Evolutionary conservation across 2,329 filamentous ascomycete genomes (phyloP).

Genomic region (Exophiala bonariae): DNA sequence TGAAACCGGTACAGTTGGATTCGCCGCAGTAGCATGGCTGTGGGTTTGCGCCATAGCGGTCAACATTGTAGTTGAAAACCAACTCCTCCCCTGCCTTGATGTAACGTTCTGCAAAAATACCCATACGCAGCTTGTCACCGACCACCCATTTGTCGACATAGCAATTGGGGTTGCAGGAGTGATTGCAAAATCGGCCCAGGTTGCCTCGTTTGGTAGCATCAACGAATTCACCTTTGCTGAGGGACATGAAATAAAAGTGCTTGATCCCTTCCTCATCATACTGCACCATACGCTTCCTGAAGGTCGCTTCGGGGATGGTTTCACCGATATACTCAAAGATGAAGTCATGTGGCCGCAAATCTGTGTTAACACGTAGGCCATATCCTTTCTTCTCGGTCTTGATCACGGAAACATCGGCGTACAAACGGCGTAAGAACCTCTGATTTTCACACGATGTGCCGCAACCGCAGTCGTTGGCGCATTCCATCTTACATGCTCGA

Average conservation of each 20-base stretch:
- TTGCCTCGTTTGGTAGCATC: constrained; percentile 97
- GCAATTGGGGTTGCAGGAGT: constrained; percentile 98
- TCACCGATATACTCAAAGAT: constrained; percentile 98
- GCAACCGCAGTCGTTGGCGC: constrained; percentile 82
- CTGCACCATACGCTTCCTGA: constrained; percentile 84
- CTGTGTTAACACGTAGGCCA: constrained; percentile 77
- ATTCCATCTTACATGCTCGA: constrained; percentile 96
- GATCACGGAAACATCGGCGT: constrained; percentile 89
- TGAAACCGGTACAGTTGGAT: constrained; percentile 90
- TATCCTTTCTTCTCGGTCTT: constrained; percentile 98
- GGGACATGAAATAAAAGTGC: constrained; percentile 99
- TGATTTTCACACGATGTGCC: constrained; percentile 88
- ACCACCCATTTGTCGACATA: constrained; percentile 99
- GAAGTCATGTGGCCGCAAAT: constrained; percentile 81
- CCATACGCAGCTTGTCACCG: constrained; percentile 95
- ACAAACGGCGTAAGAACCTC: constrained; percentile 86
- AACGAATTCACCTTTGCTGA: constrained; percentile 93
- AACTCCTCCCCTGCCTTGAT: constrained; percentile 90
- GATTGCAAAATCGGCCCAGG: constrained; percentile 95
- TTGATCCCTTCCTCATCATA: constrained; percentile 97
- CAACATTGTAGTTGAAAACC: constrained; percentile 99
- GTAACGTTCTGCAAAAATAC: constrained; percentile 86
- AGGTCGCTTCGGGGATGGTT: constrained; percentile 90
- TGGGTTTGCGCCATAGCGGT: constrained; percentile 93
- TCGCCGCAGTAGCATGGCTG: constrained; percentile 97